A percentile compares a stretch with the other conserved stretches of the same genome.
Evolutionary conservation across 306 rosid genomes (phyloP).

Genomic region (Rosa multiflora): DNA sequence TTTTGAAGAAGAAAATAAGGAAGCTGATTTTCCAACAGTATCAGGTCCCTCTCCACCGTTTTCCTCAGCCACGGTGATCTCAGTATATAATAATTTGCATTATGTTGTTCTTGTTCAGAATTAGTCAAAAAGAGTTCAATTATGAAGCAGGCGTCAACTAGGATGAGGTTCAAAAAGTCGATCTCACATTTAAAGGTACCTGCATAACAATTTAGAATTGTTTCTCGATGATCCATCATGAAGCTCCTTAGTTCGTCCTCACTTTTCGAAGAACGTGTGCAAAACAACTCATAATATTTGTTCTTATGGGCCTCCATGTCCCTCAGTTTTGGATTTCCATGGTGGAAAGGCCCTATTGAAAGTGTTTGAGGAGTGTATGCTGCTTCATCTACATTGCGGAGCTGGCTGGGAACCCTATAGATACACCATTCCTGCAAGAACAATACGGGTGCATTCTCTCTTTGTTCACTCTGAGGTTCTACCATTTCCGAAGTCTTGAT

Average conservation of each 20-base stretch:
- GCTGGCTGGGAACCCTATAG: slow-evolving; percentile 37
- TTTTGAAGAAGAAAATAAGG: slow-evolving; percentile 38
- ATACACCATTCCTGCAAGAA: slow-evolving; percentile 15
- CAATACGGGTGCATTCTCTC: no score
- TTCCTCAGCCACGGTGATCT: slow-evolving; percentile 42
- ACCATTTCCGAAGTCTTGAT: no score
- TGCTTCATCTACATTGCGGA: slow-evolving; percentile 27
- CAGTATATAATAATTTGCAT: slow-evolving; percentile 13
- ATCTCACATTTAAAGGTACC: neutral
- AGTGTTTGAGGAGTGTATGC: slow-evolving; percentile 49
- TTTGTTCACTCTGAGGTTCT: no score
- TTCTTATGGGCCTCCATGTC: slow-evolving; percentile 35
- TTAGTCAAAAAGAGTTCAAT: slow-evolving; percentile 25
- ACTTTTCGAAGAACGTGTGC: slow-evolving; percentile 11
- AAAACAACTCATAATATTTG: slow-evolving; percentile 30
- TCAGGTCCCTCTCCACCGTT: slow-evolving; percentile 38
- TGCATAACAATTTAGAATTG: neutral
- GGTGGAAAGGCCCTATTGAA: slow-evolving; percentile 47
- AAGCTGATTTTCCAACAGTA: slow-evolving; percentile 56
- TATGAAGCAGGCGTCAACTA: slow-evolving; percentile 23
- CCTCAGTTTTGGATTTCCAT: neutral
- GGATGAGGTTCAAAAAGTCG: neutral
- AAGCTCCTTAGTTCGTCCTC: neutral
- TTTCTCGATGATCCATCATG: neutral
- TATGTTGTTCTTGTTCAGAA: neutral